Conservation (phyloP, 129 eudicot species). For the Saposhnikovia divaricata region DNA sequence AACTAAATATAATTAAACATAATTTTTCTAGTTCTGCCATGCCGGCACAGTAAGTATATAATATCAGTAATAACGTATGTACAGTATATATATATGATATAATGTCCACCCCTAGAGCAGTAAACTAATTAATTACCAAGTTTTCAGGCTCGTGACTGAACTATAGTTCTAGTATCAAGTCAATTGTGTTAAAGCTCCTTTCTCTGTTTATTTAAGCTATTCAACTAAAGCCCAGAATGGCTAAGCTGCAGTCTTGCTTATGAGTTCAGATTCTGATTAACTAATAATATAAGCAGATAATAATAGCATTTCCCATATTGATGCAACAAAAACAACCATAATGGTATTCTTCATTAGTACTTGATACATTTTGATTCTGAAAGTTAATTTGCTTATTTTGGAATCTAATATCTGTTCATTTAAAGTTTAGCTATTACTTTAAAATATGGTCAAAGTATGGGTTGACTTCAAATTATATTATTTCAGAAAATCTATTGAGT, state of each 20-base stretch:
- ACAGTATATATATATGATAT: neutral
- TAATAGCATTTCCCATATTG: neutral
- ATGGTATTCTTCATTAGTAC: neutral
- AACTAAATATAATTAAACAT: too few relatives aligned
- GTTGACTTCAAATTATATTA: too few relatives aligned
- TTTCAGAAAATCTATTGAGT: neutral
- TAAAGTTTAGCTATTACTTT: too few relatives aligned
- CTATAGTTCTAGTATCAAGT: too few relatives aligned
- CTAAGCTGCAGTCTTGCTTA: neutral
- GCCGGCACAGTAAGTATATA: conserved; percentile 75
- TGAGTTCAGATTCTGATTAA: neutral
- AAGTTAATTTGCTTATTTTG: neutral
- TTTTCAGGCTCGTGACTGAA: too few relatives aligned
- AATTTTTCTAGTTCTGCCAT: conserved; percentile 83
- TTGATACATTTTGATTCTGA: too few relatives aligned
- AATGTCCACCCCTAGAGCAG: neutral
- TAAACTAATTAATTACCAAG: too few relatives aligned
- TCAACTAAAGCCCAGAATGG: too few relatives aligned
- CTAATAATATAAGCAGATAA: neutral
- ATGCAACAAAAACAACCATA: neutral
- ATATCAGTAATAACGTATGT: neutral
- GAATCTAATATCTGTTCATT: neutral
- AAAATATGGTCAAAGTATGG: neutral
- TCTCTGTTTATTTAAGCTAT: too few relatives aligned
- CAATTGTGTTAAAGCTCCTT: too few relatives aligned